Evolutionary conservation across 805 yeast genomes (phyloP), one percentile per base, ranked within the genome.

Genomic region (Hanseniaspora lachancei): DNA sequence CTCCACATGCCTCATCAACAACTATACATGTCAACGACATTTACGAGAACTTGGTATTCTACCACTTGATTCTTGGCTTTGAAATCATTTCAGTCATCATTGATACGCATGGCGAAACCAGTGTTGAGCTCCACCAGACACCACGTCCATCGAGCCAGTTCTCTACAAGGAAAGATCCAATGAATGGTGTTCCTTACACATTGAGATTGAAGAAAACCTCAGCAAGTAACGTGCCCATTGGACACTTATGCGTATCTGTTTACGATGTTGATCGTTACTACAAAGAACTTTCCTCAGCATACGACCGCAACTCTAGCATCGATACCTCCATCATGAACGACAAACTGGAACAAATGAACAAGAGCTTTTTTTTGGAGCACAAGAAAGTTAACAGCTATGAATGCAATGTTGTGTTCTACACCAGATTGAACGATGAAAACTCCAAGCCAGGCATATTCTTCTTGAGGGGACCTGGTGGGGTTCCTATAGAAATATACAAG

Each of bases 391-490:
- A 13, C 3, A 32, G 15, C 5, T 32, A 32, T 32, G 15, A 32
- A 7, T 32, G n/a, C 9, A 21, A 13, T 21, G 16, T 84, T 55
- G 66, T 70, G 51, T 91, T 91, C 74, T 79, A 89, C 71, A 91
- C 91, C 75, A 85, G 75, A 65, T 74, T 89, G 61, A 69, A 78
- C 40, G 97, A 91, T 65, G 97, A 97, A 39, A 81, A 96, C 70
- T 24, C 46, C 6, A 95, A 87, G 71, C 82, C 81, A 69, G 77
- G 88, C 68, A 89, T 93, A 72, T 97, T 97, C 0, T 93, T 91
- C 70, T 95, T 84, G 7, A 77, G 89, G 62, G 98, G 91, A 65
- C 97, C 97, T 5, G 91, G 93, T 70, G 93, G 95, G 62, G 89
- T 93, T 72, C 93, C 97, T 97, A 78, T 91, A 63, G 98, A 91